These are phyloP conservation scores for Conringia planisiliqua DNA, from an alignment of 345 rosid genomes.

Conservation along the genomic window DNA sequence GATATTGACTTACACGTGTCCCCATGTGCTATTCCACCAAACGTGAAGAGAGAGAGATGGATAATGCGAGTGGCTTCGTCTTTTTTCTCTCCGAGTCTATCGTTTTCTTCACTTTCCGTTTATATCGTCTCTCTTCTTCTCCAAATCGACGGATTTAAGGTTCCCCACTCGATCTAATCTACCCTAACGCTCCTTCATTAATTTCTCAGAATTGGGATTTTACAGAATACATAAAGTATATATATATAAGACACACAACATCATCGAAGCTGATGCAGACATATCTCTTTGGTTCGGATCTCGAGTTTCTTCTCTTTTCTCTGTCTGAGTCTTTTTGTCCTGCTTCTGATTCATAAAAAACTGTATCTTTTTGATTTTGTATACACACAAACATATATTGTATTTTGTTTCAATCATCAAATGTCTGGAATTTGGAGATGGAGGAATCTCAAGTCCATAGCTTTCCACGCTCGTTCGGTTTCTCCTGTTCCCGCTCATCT, in stretches of 20 bases:
- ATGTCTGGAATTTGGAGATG: conserved; percentile 75
- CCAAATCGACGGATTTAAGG: conserved; percentile 22
- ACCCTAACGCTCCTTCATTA: conserved; percentile 28
- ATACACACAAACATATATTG: neutral
- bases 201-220: neutral
- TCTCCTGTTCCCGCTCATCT: conserved; percentile 44
- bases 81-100: conserved; percentile 36
- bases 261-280: conserved; percentile 31
- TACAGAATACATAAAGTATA: neutral
- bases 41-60: neutral
- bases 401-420: neutral
- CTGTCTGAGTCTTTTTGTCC: neutral
- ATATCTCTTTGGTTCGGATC: conserved; percentile 20
- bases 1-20: conserved; percentile 29
- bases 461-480: conserved; percentile 31
- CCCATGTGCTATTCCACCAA: conserved; percentile 36
- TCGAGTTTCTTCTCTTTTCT: conserved; percentile 1
- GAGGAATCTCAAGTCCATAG: conserved; percentile 46
- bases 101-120: conserved; percentile 29
- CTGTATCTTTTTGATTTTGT: neutral
- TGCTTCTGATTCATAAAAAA: neutral
- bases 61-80: conserved; percentile 28
- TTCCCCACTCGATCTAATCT: conserved; percentile 22
- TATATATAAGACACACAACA: conserved; percentile 1
- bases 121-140: conserved; percentile 24